Evolutionary conservation across 352 stramenopile species (phyloP), one percentile per base, ranked within the genome.

Genomic region (Pythium insidiosum): DNA sequence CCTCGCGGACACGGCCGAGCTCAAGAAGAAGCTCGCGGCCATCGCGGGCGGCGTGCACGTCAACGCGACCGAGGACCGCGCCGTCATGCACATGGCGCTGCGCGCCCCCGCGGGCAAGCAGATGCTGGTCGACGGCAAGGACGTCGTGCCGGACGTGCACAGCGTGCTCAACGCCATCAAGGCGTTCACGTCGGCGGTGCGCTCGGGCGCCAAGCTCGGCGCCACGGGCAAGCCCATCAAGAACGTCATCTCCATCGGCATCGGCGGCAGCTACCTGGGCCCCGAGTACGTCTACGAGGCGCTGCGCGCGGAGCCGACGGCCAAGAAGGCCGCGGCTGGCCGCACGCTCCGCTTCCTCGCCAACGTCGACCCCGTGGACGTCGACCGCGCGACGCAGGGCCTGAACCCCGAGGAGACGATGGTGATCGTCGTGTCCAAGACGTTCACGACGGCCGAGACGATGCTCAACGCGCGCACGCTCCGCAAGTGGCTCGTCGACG

Each of bases 401-500:
- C 68, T 98, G 5, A 79, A 99, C 73, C 87, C 95, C 0, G 95
- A 97, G 61, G 84, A 93, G 39, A 99, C 96, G 3, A 66, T 99
- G 5, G 87, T 98, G 33, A 76, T 99, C 30, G 85, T 99, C 40
- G 94, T 98, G 29, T 97, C 83, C 53, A 99, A 99, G 72, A 98
- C 94, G 2, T 99, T 99, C 63, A 99, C 95, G 11, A 99, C 96
- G 6, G 93, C 95, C 15, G 97, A 99, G 73, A 99, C 96, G 24
- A 99, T 99, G 96, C 82, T 98, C 19, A 99, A 99, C 64, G 95
- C 96, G 20, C 76, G 89, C 44, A 98, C 92, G 29, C 70, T 98
- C 38, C 88, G 93, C 55, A 84, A 95, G 57, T 99, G 96, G 95
- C 71, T 99, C 23, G 63, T 98, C 18, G 68, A 95, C 15, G 91